Percentiles rank a stretch among this genome's conserved stretches.
These are phyloP conservation scores for Russula vinacea DNA, from an alignment of 768 basidiomycete genomes.

Conservation along the genomic window DNA sequence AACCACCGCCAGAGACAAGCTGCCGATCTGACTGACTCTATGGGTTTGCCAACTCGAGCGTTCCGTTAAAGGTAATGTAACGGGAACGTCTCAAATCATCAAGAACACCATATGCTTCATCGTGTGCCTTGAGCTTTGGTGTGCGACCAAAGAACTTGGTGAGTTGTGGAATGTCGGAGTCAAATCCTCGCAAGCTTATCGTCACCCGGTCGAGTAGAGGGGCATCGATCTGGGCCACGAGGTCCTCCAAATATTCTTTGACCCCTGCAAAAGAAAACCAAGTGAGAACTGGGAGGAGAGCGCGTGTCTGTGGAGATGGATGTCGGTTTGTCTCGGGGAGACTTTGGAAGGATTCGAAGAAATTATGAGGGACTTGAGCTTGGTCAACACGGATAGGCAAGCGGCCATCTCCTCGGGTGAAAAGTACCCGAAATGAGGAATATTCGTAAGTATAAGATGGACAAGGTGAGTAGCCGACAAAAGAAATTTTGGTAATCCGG, in stretches of 20 bases:
- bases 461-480: too few relatives aligned
- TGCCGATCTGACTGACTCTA: too few relatives aligned
- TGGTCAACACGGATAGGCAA: too few relatives aligned
- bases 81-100: not conserved
- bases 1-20: too few relatives aligned
- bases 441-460: too few relatives aligned
- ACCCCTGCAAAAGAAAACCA: not conserved
- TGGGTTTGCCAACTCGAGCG: too few relatives aligned
- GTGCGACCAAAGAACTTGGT: not conserved
- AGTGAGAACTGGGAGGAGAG: not conserved
- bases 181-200: not conserved
- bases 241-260: not conserved
- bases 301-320: too few relatives aligned
- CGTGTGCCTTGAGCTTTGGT: not conserved
- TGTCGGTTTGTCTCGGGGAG: too few relatives aligned
- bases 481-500: too few relatives aligned
- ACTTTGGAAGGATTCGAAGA: too few relatives aligned
- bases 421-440: too few relatives aligned
- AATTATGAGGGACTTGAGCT: not conserved
- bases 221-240: not conserved
- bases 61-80: not conserved
- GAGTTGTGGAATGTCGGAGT: not conserved
- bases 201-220: not conserved
- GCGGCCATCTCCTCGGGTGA: too few relatives aligned
- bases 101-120: not conserved